Conservation (phyloP, 768 basidiomycete species). For the Leucosporidium scottii region DNA sequence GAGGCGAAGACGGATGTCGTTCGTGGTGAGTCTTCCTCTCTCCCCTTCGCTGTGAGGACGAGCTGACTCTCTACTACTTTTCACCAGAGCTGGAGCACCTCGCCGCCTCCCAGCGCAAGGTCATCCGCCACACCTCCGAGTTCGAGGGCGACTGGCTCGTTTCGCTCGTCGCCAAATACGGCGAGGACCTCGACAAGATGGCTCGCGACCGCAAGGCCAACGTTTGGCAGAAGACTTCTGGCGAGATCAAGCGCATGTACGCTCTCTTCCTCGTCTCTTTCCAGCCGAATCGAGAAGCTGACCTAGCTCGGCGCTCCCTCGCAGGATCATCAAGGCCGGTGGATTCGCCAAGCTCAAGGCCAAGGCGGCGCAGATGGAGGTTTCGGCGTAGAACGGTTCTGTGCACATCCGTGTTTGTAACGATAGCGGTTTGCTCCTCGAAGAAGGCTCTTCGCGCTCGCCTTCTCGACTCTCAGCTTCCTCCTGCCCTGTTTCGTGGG, state of each 20-base stretch:
- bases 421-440: too few relatives aligned
- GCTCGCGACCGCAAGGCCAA: slow-evolving; percentile 71
- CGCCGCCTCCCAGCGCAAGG: slow-evolving; percentile 13
- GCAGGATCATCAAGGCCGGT: slow-evolving; percentile 30
- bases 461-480: too few relatives aligned
- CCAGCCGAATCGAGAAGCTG: neutral
- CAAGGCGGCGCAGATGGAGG: neutral
- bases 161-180: slow-evolving; percentile 62
- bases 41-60: too few relatives aligned
- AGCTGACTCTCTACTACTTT: neutral
- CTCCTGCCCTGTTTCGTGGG: too few relatives aligned
- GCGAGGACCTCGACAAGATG: slow-evolving; percentile 67
- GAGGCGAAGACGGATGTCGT: slow-evolving; percentile 30
- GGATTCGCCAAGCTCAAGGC: slow-evolving; percentile 21
- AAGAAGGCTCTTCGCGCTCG: too few relatives aligned
- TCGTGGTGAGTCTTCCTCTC: slow-evolving; percentile 7
- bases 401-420: too few relatives aligned
- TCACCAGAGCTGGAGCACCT: slow-evolving; percentile 22
- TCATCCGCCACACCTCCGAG: slow-evolving; percentile 55
- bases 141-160: slow-evolving; percentile 64
- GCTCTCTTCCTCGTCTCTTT: neutral
- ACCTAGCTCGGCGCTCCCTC: neutral
- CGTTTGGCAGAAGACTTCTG: slow-evolving; percentile 72
- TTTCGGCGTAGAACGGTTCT: neutral
- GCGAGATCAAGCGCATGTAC: slow-evolving; percentile 51